phyloP scores from a whole-genome alignment of 177 flowering plant species.

The Vitis hybrid region DNA sequence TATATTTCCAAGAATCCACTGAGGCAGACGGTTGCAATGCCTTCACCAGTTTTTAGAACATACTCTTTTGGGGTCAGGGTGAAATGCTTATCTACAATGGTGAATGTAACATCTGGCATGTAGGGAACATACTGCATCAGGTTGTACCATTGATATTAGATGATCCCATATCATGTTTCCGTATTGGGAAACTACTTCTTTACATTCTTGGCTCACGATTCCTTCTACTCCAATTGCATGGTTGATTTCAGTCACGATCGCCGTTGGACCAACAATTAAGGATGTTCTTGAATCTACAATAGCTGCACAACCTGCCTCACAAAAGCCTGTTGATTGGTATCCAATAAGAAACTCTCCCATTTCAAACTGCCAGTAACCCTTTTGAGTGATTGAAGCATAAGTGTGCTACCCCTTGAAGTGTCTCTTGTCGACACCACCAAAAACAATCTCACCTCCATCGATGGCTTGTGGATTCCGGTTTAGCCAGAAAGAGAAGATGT shows the following conservation, averaged over 20 bases:
- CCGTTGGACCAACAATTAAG: conserved; percentile 76
- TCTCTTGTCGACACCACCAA: conserved; percentile 77
- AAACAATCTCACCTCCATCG: conserved; percentile 82
- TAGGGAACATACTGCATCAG: conserved; percentile 58
- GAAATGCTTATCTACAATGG: conserved; percentile 56
- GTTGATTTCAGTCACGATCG: conserved; percentile 72
- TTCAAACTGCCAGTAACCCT: conserved; percentile 94
- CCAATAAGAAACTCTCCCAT: conserved; percentile 80
- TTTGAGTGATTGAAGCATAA: conserved; percentile 77
- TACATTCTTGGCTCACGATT: conserved; percentile 72
- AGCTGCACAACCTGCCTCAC: conserved; percentile 76
- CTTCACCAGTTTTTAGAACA: conserved; percentile 59
- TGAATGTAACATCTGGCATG: conserved; percentile 68
- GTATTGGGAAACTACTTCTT: conserved; percentile 60
- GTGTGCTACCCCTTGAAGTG: conserved; percentile 81
- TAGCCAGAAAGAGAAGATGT: conserved; percentile 92
- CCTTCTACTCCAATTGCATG: conserved; percentile 91
- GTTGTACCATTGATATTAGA: conserved; percentile 59
- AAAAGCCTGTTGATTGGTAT: conserved; percentile 62
- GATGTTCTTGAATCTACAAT: conserved; percentile 91
- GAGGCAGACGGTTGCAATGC: conserved; percentile 48
- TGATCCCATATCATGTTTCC: conserved; percentile 75
- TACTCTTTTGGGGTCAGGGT: conserved; percentile 80
- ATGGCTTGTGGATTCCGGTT: conserved; percentile 53
- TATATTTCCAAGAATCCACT: conserved; percentile 70